phyloP scores from a whole-genome alignment of 768 basidiomycete species.

The Suillus hirtellus region DNA sequence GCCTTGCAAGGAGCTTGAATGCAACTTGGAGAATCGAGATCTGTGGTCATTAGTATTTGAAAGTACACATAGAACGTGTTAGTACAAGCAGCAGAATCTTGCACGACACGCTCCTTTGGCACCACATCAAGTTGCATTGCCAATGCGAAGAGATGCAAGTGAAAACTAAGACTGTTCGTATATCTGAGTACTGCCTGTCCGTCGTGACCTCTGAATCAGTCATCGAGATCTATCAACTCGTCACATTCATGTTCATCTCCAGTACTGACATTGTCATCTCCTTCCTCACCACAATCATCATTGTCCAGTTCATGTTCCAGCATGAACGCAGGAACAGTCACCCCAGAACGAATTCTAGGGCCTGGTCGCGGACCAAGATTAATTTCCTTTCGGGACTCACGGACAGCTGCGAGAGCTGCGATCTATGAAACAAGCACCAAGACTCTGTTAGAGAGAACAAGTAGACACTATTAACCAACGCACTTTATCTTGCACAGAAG shows the following conservation, averaged over 20 bases:
- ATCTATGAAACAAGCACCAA: slow-evolving; percentile 40
- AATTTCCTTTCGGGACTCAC: slow-evolving; percentile 51
- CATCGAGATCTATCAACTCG: slow-evolving; percentile 25
- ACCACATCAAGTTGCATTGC: background rate
- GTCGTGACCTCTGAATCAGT: slow-evolving; percentile 2
- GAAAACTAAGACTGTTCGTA: background rate
- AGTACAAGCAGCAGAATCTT: background rate
- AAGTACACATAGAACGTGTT: background rate
- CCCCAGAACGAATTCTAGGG: slow-evolving; percentile 61
- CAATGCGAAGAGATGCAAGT: background rate
- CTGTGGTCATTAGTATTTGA: background rate
- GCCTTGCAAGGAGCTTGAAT: background rate
- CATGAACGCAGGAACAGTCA: slow-evolving; percentile 41
- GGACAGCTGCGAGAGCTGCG: slow-evolving; percentile 53
- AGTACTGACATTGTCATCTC: slow-evolving; percentile 18
- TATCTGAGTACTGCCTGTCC: background rate
- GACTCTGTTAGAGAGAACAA: background rate
- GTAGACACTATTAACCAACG: slow-evolving; percentile 9
- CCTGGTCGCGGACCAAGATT: slow-evolving; percentile 66
- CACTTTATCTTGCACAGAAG: slow-evolving; percentile 60
- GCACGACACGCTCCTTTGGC: background rate
- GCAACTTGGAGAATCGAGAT: background rate
- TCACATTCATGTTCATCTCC: slow-evolving; percentile 29
- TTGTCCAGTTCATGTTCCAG: slow-evolving; percentile 11
- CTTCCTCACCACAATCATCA: slow-evolving; percentile 12